Evolutionary conservation across 371 early-diverging fungal genomes (phyloP).

Genomic region (Lichtheimia ornata): DNA sequence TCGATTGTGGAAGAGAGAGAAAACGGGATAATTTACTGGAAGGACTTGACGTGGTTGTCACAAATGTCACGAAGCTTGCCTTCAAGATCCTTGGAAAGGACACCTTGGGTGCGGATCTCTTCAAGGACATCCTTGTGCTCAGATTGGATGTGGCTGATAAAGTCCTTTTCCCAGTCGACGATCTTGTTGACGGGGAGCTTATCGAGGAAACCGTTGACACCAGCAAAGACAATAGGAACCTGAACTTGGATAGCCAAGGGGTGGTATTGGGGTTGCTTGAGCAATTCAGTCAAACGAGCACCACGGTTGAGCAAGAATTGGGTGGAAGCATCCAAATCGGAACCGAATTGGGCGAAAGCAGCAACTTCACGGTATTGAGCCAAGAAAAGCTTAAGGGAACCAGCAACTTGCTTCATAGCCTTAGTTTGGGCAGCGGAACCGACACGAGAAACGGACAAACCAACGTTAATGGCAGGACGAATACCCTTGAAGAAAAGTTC

Average conservation of each 20-base stretch:
- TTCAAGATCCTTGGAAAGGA: slow-evolving; percentile 71
- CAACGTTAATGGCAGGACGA: slow-evolving; percentile 97
- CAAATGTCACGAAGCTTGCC: slow-evolving; percentile 85
- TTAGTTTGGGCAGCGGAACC: slow-evolving; percentile 97
- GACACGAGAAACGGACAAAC: slow-evolving; percentile 98
- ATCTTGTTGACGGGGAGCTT: slow-evolving; percentile 91
- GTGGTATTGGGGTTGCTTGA: slow-evolving; percentile 93
- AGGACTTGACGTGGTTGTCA: slow-evolving; percentile 85
- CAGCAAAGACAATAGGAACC: slow-evolving; percentile 90
- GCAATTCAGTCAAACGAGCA: slow-evolving; percentile 94
- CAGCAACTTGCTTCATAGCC: slow-evolving; percentile 98
- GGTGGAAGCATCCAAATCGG: slow-evolving; percentile 96
- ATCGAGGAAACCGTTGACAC: slow-evolving; percentile 98
- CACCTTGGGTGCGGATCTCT: slow-evolving; percentile 85
- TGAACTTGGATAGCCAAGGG: slow-evolving; percentile 92
- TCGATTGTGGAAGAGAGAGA: background rate
- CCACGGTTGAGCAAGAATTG: slow-evolving; percentile 98
- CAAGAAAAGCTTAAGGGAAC: slow-evolving; percentile 96
- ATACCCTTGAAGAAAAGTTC: slow-evolving; percentile 98
- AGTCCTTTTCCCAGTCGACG: slow-evolving; percentile 88
- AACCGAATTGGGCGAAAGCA: slow-evolving; percentile 98
- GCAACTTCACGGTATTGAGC: slow-evolving; percentile 99
- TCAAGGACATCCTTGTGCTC: slow-evolving; percentile 87
- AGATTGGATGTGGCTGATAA: slow-evolving; percentile 85
- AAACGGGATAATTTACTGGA: slow-evolving; percentile 51